Evolutionary conservation across 2,329 filamentous ascomycete species (phyloP), one percentile per base, ranked within the genome.

Genomic region (Akanthomyces uredinophilus): DNA sequence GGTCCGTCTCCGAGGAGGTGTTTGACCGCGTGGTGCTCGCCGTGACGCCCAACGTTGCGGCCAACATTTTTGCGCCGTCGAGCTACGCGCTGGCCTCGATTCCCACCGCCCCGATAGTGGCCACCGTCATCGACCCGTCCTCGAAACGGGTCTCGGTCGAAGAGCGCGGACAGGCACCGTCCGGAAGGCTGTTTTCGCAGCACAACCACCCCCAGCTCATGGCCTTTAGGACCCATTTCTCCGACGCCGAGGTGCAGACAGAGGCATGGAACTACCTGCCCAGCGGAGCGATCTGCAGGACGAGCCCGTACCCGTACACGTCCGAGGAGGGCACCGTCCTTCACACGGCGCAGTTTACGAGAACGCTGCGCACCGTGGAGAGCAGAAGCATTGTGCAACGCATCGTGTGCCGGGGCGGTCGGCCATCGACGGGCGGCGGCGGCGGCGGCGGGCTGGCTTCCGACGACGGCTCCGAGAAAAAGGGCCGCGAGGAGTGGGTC

Each of bases 21-120:
- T 85, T 84, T 58, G 82, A 85, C 58, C 74, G 74, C 2, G 81
- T 84, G 0, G 71, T 86, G 27, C 71, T 86, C 1, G 82, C 82
- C 0, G 80, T 86, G 1, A 79, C 83, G 0, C 83, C 84, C 0
- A 77, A 84, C 64, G 77, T 83, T 4, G 81, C 79, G 0, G 78
- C 75, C 5, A 70, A 69, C 6, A 74, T 86, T 14, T 86, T 81
- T 63, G 65, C 69, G 1, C 80, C 80, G 0, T 66, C 83, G 3
- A 64, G 65, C 3, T 56, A 72, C 5, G 65, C 70, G 3, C 72
- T 83, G 65, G 60, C 67, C 1, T 67, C 67, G n/a, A 79, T 85
- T 16, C 83, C 83, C 0, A 82, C 79, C 0, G 73, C 72, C 3
- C 67, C 71, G 1, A 81, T 84, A 0, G 76, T 81, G 43, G 82